Conservation (phyloP, 306 rosid genomes). For the Prunus kanzakura region DNA sequence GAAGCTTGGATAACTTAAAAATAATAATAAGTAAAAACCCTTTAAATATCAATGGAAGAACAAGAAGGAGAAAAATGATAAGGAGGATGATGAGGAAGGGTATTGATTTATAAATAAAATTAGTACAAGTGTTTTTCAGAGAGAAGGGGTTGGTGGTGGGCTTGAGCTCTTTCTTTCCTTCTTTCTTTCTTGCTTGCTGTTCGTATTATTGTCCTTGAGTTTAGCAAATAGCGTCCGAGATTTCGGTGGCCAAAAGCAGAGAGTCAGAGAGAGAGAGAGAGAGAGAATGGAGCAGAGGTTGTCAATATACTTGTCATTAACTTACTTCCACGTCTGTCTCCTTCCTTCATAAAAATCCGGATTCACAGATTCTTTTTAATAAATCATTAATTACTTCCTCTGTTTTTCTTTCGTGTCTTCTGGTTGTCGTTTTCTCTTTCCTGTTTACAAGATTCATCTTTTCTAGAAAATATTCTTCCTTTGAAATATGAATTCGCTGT, state of each 20-base stretch:
- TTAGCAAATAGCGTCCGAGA: slow-evolving; percentile 30
- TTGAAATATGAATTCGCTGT: not conserved
- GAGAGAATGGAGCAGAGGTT: not conserved
- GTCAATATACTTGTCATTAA: not conserved
- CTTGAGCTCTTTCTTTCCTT: not conserved
- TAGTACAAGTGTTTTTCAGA: not conserved
- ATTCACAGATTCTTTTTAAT: not conserved
- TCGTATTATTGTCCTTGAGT: not conserved
- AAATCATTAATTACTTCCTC: no score
- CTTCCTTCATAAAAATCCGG: not conserved
- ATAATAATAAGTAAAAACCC: not conserved
- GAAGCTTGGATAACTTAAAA: not conserved
- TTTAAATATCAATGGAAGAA: not conserved
- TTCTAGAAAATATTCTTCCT: not conserved
- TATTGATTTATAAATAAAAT: not conserved
- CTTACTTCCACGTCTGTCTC: not conserved
- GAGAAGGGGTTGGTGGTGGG: not conserved
- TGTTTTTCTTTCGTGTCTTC: no score
- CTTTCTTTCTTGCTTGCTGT: not conserved
- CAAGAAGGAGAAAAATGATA: not conserved
- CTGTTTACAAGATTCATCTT: not conserved
- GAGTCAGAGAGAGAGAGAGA: slow-evolving; percentile 4
- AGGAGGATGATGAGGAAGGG: not conserved
- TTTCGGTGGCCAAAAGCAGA: slow-evolving; percentile 29
- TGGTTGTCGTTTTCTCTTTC: not conserved